Evolutionary conservation across 768 basidiomycete species (phyloP), one percentile per base, ranked within the genome.

Genomic region (Trametes meyenii): DNA sequence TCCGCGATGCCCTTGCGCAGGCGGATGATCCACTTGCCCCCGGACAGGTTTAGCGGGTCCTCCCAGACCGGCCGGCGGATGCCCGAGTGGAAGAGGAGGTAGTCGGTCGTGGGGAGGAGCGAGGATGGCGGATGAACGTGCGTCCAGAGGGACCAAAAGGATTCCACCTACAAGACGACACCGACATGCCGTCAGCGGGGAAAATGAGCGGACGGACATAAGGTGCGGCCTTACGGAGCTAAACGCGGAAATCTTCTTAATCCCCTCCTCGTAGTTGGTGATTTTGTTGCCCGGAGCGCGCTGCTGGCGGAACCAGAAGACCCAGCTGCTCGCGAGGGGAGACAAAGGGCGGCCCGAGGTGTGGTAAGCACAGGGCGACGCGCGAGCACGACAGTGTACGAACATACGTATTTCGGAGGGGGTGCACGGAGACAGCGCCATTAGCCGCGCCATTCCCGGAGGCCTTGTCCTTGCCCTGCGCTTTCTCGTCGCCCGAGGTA

Each of bases 21-120:
- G 55, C 96, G 90, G 60, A 98, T 83, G 52, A 96, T 96, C 91
- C 95, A 98, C 75, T 96, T 96, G 3, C 95, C 96, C 26, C 96
- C 96, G 16, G 85, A 73, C 50, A 86, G 73, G 73, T 97, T 97
- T 58, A 94, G 78, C 14, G 94, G 90, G 74, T 97, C 95, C 73
- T 98, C 96, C 96, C 96, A 98, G 2, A 96, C 90, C 0, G 96
- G 96, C 44, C 93, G 83, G 23, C 89, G 87, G 59, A 98, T 81
- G 42, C 87, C 88, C 2, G 85, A 79, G 67, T 95, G 92, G 78
- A 98, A 97, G 65, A 97, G 83, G 35, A 98, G 86, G 64, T 96
- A 93, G 76, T 98, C 96, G 4, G 96, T 96, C 3, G 94, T 96
- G 6, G 95, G 90, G 12, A 85, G 81, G 24, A 98, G 82, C 13